Base-by-base conservation (phyloP, 306 rosid genomes). In the Delonix regia region DNA sequence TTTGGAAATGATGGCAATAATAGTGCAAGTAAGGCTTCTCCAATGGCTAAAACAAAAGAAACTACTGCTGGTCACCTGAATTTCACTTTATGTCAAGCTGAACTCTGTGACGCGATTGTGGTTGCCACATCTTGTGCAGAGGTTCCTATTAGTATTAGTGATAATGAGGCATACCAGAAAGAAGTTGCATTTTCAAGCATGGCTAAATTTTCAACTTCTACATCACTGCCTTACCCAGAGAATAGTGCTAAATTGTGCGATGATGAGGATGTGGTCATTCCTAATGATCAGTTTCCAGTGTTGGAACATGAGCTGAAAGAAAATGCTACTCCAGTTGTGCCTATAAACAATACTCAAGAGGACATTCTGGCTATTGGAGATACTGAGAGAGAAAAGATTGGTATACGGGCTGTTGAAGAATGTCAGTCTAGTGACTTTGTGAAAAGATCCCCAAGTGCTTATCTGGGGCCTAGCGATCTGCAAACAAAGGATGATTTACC, bases 401-500 rank as follows among this genome's bases (percentile, higher is more conserved):
- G 73, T 76, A 56, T 51, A 36, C 77, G 33, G 78, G 84, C 83
- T 56, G 73, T 76, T 36, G 77, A 86, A 71, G 90, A 63, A 61
- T 66, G 78, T 81, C 83, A 66, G 60, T 69, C 69, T 85, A 77
- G 73, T 27, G 86, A 84, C 16, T 42, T 34, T 16, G 83, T 66
- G 62, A 78, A 74, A 60, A 71, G 55, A 68, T 85, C 77, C 85
- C 75, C 86, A 11, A 73, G 27, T 78, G 74, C 82, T 62, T 82
- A 79, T 75, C 33, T 82, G 85, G 83, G 81, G 81, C 78, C 83
- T 67, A 80, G 84, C 86, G 66, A 56, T 87, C 79, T 38, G 44
- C 78, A 59, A 78, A 69, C 70, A 79, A 79, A 85, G 84, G 89
- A 84, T 75, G 79, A 78, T 81, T 79, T 85, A 51, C 78, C 81